A percentile compares a stretch with the other conserved stretches of the same genome.
These are phyloP conservation scores for Domatiomyces globalis DNA, from an alignment of 2,329 filamentous ascomycete genomes.

Conservation along the genomic window DNA sequence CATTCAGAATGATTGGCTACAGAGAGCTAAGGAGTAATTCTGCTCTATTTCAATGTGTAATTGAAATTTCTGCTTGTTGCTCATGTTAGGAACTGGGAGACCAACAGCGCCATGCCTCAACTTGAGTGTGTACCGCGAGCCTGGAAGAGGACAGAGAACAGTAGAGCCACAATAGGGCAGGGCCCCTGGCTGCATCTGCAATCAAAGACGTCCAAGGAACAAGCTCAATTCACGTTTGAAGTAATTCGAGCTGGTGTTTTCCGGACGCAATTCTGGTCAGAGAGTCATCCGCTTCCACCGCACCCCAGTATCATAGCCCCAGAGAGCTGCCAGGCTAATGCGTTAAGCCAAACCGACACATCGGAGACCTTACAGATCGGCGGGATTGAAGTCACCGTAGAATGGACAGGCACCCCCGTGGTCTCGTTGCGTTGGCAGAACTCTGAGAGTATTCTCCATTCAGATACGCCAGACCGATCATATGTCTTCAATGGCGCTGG, in stretches of 20 bases:
- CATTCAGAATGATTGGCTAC: no score
- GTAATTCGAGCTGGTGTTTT: slow-evolving; percentile 49
- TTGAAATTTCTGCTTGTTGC: no score
- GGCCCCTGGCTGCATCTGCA: slow-evolving; percentile 21
- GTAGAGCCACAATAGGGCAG: not conserved
- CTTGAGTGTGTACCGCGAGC: not conserved
- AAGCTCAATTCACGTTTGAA: slow-evolving; percentile 49
- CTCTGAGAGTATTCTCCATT: slow-evolving; percentile 41
- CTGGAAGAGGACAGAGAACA: not conserved
- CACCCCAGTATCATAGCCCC: slow-evolving; percentile 37
- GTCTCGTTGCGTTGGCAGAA: slow-evolving; percentile 42
- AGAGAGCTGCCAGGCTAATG: slow-evolving; percentile 20
- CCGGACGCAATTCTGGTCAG: slow-evolving; percentile 51
- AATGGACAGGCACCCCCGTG: slow-evolving; percentile 46
- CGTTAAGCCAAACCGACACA: slow-evolving; percentile 19
- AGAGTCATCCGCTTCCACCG: slow-evolving; percentile 48
- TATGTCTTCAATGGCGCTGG: slow-evolving; percentile 50
- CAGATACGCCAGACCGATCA: slow-evolving; percentile 50
- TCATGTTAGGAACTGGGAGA: not conserved
- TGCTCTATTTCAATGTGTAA: no score
- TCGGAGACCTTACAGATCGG: slow-evolving; percentile 33
- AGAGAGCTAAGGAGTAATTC: no score
- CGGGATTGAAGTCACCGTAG: slow-evolving; percentile 39
- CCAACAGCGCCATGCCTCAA: not conserved
- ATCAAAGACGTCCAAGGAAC: slow-evolving; percentile 27